A percentile compares a stretch with the other conserved stretches of the same genome.
Conservation (phyloP, 164 flowering plant genomes). For the Macadamia integrifolia region DNA sequence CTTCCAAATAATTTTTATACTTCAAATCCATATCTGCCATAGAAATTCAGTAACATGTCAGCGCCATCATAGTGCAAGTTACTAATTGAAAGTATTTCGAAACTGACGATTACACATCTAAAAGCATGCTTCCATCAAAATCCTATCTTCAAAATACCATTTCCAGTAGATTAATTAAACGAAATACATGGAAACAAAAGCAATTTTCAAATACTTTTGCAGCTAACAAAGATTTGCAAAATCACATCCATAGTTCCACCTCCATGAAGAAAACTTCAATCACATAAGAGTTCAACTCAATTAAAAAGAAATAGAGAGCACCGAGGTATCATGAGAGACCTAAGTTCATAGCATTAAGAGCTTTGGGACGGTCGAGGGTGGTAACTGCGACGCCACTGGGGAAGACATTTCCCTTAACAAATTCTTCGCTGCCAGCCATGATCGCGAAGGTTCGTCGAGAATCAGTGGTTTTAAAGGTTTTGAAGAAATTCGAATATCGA, state of each 20-base stretch:
- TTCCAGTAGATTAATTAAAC: too few relatives aligned
- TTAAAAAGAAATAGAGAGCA: not conserved
- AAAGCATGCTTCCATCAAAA: not conserved
- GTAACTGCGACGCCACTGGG: constrained; percentile 85
- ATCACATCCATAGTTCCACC: not conserved
- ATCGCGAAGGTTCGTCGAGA: constrained; percentile 27
- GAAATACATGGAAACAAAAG: too few relatives aligned
- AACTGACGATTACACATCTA: not conserved
- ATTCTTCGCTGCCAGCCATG: constrained; percentile 64
- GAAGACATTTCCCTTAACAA: constrained; percentile 68
- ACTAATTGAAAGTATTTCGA: constrained; percentile 1
- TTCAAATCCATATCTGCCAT: constrained; percentile 85
- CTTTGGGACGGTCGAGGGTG: constrained; percentile 95
- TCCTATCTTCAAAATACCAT: too few relatives aligned
- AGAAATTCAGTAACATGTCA: constrained; percentile 5
- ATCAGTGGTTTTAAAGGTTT: constrained; percentile 9
- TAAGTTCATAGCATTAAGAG: constrained; percentile 93
- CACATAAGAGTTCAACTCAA: not conserved
- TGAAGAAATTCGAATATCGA: not conserved
- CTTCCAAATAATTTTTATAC: constrained; percentile 72
- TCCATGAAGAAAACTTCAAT: not conserved
- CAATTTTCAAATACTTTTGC: too few relatives aligned
- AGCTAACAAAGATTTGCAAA: not conserved
- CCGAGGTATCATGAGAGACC: constrained; percentile 27
- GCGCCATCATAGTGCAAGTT: not conserved